These are phyloP conservation scores for Piedraia hortae DNA, from an alignment of 2,329 filamentous ascomycete species.

Conservation along the genomic window DNA sequence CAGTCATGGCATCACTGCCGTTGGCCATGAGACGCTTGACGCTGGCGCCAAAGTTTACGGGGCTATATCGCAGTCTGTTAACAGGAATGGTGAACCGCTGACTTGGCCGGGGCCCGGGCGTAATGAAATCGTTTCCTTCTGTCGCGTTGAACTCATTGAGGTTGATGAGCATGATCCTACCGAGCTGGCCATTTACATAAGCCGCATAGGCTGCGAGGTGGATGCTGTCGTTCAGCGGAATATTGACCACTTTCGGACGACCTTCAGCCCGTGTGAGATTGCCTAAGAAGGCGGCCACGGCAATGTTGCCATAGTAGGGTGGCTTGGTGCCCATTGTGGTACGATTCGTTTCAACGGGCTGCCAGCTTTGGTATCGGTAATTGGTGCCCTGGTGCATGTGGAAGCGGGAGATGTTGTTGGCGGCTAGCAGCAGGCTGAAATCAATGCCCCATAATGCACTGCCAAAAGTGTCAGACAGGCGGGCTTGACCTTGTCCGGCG, in stretches of 20 bases:
- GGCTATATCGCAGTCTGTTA: too few species aligned
- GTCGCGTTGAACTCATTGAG: constrained; percentile 27
- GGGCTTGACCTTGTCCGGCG: constrained; percentile 32
- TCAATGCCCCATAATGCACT: constrained; percentile 37
- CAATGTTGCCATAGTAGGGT: constrained; percentile 35
- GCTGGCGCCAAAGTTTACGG: constrained; percentile 15
- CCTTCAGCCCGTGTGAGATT: constrained; percentile 13
- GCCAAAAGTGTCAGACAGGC: constrained; percentile 36
- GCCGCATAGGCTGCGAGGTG: constrained; percentile 33
- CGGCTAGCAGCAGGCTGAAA: constrained; percentile 31
- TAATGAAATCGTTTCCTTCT: constrained; percentile 17
- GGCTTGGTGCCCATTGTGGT: constrained; percentile 29
- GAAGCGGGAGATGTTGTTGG: constrained; percentile 26
- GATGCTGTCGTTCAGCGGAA: constrained; percentile 22
- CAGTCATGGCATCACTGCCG: constrained; percentile 34
- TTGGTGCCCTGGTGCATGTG: constrained; percentile 39
- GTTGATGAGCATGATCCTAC: constrained; percentile 28
- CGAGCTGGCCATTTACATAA: constrained; percentile 20
- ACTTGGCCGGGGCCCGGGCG: constrained; percentile 12
- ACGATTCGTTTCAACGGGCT: constrained; percentile 25
- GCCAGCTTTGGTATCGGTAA: constrained; percentile 34
- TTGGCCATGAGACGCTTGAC: constrained; percentile 29
- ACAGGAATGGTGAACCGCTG: constrained; percentile 18
- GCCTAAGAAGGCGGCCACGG: constrained; percentile 28
- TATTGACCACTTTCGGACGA: constrained; percentile 20